Base-by-base conservation (phyloP, 2,329 filamentous ascomycete species). In the Fusarium poae region DNA sequence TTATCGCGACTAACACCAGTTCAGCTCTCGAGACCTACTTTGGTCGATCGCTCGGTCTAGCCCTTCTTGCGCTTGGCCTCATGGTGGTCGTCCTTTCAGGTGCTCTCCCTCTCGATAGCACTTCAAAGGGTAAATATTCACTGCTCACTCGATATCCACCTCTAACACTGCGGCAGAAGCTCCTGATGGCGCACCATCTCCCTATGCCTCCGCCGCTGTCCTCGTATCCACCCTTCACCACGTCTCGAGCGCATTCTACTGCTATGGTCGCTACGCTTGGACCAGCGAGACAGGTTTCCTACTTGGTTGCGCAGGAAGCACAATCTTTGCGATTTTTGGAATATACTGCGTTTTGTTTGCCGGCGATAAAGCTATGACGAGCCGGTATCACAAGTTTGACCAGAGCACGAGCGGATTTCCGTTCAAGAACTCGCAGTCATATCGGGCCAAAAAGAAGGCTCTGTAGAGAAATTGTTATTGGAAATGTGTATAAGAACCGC, bases 1-100 rank as follows among this genome's bases (percentile, higher is more conserved):
- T 18, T 18, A 20, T 52, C 32, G 16, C 21, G 29, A 54, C 40
- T 57, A 57, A 57, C 29, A 43, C 18, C 27, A n/a, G 80, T 37
- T n/a, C n/a, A 75, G 74, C 63, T 25, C 82, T 93, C 32, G 91
- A 94, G 78, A 80, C 86, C 57, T 95, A 95, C 83, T 89, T 94
- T 77, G 88, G 88, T 52, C 90, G 92, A 42, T 88, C 85, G 29
- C 84, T 93, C 2, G 92, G 91, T 67, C 82, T 94, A 58, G 82
- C 88, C 30, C 84, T 93, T 44, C 81, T 94, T 23, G 81, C 88
- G 12, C 80, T 95, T 29, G 89, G 88, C 32, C 75, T 89, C 9
- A 79, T 91, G 15, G 84, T 85, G n/a, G 79, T 94, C 37, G 82
- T 92, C 35, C 84, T 94, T 30, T 91, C 91, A 1, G 92, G 92